Evolutionary conservation across 1,284 basidiomycete species (phyloP).

Genomic region (Neonothopanus nambi): DNA sequence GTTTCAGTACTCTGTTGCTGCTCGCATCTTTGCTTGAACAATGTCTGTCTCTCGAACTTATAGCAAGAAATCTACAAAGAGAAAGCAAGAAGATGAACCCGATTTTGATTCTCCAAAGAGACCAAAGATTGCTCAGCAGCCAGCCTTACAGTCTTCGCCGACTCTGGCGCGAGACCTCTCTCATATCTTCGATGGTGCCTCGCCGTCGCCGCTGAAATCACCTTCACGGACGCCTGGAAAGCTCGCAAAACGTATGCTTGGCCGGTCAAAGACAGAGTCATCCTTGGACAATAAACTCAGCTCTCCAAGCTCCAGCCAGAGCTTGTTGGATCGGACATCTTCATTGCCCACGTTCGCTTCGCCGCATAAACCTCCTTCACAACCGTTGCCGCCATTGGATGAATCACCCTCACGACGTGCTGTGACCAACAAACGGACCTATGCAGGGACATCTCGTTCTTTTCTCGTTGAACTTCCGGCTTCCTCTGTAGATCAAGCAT

Average conservation of each 20-base stretch:
- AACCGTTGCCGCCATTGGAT: constrained; percentile 18
- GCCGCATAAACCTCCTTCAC: neutral
- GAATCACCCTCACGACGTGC: constrained; percentile 10
- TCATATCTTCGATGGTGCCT: constrained; percentile 36
- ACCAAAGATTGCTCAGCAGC: constrained; percentile 26
- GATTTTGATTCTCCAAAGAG: constrained; percentile 28
- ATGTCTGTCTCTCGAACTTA: constrained; percentile 40
- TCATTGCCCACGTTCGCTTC: constrained; percentile 35
- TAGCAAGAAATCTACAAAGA: constrained; percentile 37
- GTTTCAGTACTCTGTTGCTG: neutral
- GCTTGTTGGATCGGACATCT: constrained; percentile 32
- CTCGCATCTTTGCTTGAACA: neutral
- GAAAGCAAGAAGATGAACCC: constrained; percentile 26
- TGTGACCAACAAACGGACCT: constrained; percentile 50
- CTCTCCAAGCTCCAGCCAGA: constrained; percentile 19
- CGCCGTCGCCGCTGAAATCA: constrained; percentile 18
- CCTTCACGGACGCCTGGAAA: constrained; percentile 33
- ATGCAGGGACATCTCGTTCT: constrained; percentile 73
- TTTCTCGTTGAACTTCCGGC: constrained; percentile 64
- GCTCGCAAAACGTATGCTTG: constrained; percentile 48
- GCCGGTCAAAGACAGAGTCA: constrained; percentile 56
- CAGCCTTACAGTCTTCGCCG: constrained; percentile 18
- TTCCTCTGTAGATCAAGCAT: constrained; percentile 22
- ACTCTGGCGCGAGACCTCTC: constrained; percentile 36
- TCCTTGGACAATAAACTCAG: constrained; percentile 38